A percentile compares a stretch with the other conserved stretches of the same genome.
phyloP scores from a whole-genome alignment of 495 filamentous ascomycete species.

The Penicillium egyptiacum region DNA sequence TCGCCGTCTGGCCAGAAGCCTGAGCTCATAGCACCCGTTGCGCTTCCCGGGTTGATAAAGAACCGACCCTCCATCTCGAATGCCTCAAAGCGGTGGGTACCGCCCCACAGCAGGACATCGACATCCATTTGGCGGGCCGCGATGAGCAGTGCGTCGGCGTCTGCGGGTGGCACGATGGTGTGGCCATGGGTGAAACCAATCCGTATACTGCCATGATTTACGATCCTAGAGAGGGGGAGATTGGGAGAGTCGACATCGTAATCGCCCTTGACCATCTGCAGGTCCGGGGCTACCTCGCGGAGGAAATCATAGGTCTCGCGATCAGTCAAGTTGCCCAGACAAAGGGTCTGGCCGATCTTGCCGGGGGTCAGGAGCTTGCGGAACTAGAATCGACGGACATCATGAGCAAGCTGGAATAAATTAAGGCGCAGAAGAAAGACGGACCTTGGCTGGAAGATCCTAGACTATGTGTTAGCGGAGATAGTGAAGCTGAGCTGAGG shows the following conservation, averaged over 20 bases:
- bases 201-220: conserved; percentile 87
- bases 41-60: conserved; percentile 97
- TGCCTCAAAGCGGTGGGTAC: conserved; percentile 96
- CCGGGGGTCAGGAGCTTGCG: conserved; percentile 96
- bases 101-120: conserved; percentile 94
- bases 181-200: conserved; percentile 98
- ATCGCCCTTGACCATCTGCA: conserved; percentile 92
- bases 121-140: conserved; percentile 95
- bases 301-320: conserved; percentile 94
- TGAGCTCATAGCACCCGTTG: conserved; percentile 77
- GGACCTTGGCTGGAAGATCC: conserved; percentile 91
- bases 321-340: conserved; percentile 95
- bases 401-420: background rate
- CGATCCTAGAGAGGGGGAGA: conserved; percentile 87
- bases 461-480: conserved; percentile 37
- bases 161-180: conserved; percentile 85
- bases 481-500: conserved; percentile 7
- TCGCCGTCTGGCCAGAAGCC: conserved; percentile 71
- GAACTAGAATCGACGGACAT: conserved; percentile 60
- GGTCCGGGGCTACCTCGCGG: conserved; percentile 83
- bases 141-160: conserved; percentile 88
- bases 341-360: conserved; percentile 97
- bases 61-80: conserved; percentile 99
- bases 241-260: conserved; percentile 92
- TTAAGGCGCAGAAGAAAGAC: conserved; percentile 9